Evolutionary conservation across 2,329 filamentous ascomycete species (phyloP), one percentile per base, ranked within the genome.

Genomic region (Fusarium sarcochroum): DNA sequence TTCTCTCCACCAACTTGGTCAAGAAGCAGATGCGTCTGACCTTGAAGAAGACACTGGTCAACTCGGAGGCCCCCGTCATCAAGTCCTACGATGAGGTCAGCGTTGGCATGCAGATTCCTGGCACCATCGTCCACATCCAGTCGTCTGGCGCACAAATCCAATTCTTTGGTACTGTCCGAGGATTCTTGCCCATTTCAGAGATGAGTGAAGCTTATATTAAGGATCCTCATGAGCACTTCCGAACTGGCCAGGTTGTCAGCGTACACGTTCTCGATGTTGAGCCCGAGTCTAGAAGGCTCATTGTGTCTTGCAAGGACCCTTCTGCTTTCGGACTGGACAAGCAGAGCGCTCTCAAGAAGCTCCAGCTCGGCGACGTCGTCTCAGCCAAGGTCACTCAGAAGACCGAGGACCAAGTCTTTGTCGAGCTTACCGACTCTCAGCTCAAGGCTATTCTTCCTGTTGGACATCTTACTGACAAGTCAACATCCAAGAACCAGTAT

Each of bases 201-300:
- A 99, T 99, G 96, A 98, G 96, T 77, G 96, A 99, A 78, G 94
- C 94, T 13, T 98, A 91, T 76, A 98, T 99, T 74, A 88, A 91
- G 70, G 92, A 98, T 75, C 94, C 96, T 6, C 89, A 88, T 45
- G 90, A 97, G 75, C 94, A 98, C 80, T 99, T 99, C 83, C 90
- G 91, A 35, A 81, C 90, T 42, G 97, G 96, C 1, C 96, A 99
- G 78, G 95, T 97, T 3, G 91, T 99, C 69, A 97, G 89, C 74
- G 92, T 98, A 20, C 93, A 95, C 74, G 89, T 97, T n/a, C 80
- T 97, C 34, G 92, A 91, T 49, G 89, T 98, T 49, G 90, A 97
- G 71, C 83, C 89, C 2, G 89, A 91, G 58, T 84, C 87, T 38
- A 85, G 86, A 63, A 90, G 91, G 70, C 87, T 99, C 69, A 88